Percentiles rank a stretch among this genome's conserved stretches.
Conservation (phyloP, 2,329 filamentous ascomycete genomes). For the Fusarium graminum region DNA sequence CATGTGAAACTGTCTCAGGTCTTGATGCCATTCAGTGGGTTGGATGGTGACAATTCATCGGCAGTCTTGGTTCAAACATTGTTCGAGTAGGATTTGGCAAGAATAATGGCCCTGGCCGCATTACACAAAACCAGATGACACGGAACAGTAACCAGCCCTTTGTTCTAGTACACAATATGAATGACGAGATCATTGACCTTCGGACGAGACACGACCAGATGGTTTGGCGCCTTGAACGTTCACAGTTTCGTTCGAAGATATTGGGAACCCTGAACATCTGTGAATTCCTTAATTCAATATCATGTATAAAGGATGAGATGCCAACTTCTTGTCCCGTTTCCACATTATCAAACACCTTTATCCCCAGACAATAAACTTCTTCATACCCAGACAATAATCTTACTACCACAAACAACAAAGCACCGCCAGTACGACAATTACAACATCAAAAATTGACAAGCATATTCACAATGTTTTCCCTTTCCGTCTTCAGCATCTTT, state of each 20-base stretch:
- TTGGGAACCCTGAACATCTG: not conserved
- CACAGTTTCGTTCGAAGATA: not conserved
- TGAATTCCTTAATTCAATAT: accelerated
- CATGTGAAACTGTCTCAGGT: no score
- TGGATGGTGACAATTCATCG: not conserved
- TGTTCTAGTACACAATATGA: not conserved
- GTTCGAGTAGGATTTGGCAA: no score
- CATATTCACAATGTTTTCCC: constrained; percentile 14
- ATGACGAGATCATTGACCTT: not conserved
- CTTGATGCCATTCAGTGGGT: no score
- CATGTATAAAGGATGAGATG: not conserved
- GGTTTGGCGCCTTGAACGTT: not conserved
- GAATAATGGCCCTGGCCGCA: no score
- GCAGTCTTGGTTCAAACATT: no score
- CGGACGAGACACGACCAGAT: accelerated
- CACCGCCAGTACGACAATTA: not conserved
- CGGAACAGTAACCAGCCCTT: not conserved
- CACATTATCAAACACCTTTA: not conserved
- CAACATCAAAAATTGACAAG: not conserved
- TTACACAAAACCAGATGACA: not conserved
- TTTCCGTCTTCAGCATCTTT: constrained; percentile 3
- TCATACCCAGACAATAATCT: not conserved
- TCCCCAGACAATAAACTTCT: not conserved
- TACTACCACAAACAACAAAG: not conserved
- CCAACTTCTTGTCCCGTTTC: not conserved